A percentile compares a stretch with the other conserved stretches of the same genome.
These are phyloP conservation scores for Monosporascus sp. DNA, from an alignment of 2,329 filamentous ascomycete genomes.

Conservation along the genomic window DNA sequence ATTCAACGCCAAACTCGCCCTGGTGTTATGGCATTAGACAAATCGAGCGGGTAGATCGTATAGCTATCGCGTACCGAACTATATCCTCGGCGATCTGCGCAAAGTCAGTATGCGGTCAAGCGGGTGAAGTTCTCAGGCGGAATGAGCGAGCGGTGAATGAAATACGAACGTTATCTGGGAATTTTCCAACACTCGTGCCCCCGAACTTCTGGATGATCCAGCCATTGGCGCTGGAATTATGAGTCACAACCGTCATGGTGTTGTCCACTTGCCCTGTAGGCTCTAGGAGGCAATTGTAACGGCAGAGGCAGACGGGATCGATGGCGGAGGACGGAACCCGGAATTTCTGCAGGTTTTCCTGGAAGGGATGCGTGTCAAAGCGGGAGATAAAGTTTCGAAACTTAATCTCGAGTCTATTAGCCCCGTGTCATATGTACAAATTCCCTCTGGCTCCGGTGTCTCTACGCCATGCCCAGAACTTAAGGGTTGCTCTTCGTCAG, in stretches of 20 bases:
- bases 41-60: slow-evolving; percentile 6
- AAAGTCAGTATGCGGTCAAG: slow-evolving; percentile 1
- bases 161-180: slow-evolving; percentile 60
- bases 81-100: slow-evolving; percentile 62
- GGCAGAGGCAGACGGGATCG: not conserved
- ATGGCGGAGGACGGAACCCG: not conserved
- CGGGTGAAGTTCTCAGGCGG: not conserved
- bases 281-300: not conserved
- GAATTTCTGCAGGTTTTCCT: too few relatives aligned
- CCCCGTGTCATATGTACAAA: too few relatives aligned
- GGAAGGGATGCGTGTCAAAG: too few relatives aligned
- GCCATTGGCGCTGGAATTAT: slow-evolving; percentile 36
- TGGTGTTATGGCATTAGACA: slow-evolving; percentile 26
- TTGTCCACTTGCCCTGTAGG: not conserved
- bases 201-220: slow-evolving; percentile 97
- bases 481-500: not conserved
- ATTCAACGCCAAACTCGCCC: slow-evolving; percentile 59
- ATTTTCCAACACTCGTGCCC: slow-evolving; percentile 93
- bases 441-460: too few relatives aligned
- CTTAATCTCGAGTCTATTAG: too few relatives aligned
- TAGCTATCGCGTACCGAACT: slow-evolving; percentile 45
- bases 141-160: slow-evolving; percentile 20
- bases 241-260: slow-evolving; percentile 10
- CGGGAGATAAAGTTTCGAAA: too few relatives aligned
- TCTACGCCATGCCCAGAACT: not conserved